These are phyloP conservation scores for Starmerella stellata DNA, from an alignment of 805 yeast genomes.

Conservation along the genomic window DNA sequence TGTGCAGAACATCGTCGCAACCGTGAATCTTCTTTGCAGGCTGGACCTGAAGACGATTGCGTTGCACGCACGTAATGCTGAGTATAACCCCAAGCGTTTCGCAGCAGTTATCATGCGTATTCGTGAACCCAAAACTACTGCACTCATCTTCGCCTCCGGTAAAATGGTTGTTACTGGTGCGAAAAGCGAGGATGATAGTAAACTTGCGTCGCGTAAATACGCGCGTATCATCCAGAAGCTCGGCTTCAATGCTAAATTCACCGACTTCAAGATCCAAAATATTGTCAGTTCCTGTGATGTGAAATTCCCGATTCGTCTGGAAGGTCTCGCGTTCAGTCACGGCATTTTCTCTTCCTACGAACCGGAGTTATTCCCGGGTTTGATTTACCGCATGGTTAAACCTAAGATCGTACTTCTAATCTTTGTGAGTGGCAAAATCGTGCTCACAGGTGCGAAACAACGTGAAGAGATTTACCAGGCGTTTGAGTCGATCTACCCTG, in stretches of 20 bases:
- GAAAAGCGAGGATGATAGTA: constrained; percentile 95
- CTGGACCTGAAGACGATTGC: constrained; percentile 93
- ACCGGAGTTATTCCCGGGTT: constrained; percentile 95
- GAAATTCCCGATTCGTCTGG: constrained; percentile 89
- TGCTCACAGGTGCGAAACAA: constrained; percentile 95
- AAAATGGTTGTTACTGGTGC: constrained; percentile 99
- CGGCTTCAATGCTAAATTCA: constrained; percentile 93
- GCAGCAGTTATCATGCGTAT: constrained; percentile 99
- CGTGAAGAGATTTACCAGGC: constrained; percentile 97
- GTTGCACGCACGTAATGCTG: constrained; percentile 96
- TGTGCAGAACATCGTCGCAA: constrained; percentile 78
- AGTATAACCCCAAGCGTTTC: constrained; percentile 88
- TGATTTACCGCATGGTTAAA: constrained; percentile 97
- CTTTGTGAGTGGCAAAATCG: constrained; percentile 94
- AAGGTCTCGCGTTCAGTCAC: constrained; percentile 93
- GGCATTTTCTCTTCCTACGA: constrained; percentile 97
- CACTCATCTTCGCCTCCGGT: constrained; percentile 93
- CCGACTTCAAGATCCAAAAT: constrained; percentile 94
- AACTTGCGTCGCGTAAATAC: constrained; percentile 89
- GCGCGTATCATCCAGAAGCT: constrained; percentile 96
- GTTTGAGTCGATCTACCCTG: constrained; percentile 95
- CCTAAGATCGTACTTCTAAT: constrained; percentile 92
- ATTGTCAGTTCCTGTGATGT: constrained; percentile 98
- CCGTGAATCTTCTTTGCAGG: constrained; percentile 91
- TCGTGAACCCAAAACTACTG: constrained; percentile 96